A percentile compares a stretch with the other conserved stretches of the same genome.
phyloP scores from a whole-genome alignment of 2,329 filamentous ascomycete genomes.

The Pseudocercospora fijiensis region DNA sequence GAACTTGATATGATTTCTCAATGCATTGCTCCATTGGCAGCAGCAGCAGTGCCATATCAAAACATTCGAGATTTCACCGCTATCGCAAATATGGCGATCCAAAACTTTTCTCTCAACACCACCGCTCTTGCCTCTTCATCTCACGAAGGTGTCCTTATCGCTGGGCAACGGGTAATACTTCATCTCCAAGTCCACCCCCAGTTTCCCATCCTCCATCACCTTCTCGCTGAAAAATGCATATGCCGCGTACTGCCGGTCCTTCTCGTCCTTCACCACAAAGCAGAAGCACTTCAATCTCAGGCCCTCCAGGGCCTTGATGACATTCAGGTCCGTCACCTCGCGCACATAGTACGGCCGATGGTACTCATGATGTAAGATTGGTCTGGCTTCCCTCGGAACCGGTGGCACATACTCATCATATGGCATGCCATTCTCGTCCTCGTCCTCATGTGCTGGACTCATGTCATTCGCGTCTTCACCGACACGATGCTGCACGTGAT shows the following conservation, averaged over 20 bases:
- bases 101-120: not conserved
- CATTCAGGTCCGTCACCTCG: not conserved
- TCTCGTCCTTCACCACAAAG: not conserved
- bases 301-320: not conserved
- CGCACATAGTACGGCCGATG: not conserved
- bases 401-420: not conserved
- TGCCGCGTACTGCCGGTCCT: not conserved
- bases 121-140: not conserved
- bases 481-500: not conserved
- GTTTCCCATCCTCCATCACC: not conserved
- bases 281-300: not conserved
- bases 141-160: not conserved
- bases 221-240: conserved; percentile 2
- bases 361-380: not conserved
- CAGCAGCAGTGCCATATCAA: not conserved
- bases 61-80: not conserved
- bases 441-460: not conserved
- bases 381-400: not conserved
- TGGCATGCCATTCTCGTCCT: not conserved
- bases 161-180: not conserved
- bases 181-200: not conserved
- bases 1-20: not conserved
- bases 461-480: not conserved
- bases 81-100: not conserved
- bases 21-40: not conserved